Percentiles rank a stretch among this genome's conserved stretches.
Conservation (phyloP, 2,329 filamentous ascomycete species). For the Intubia oerlemansii region DNA sequence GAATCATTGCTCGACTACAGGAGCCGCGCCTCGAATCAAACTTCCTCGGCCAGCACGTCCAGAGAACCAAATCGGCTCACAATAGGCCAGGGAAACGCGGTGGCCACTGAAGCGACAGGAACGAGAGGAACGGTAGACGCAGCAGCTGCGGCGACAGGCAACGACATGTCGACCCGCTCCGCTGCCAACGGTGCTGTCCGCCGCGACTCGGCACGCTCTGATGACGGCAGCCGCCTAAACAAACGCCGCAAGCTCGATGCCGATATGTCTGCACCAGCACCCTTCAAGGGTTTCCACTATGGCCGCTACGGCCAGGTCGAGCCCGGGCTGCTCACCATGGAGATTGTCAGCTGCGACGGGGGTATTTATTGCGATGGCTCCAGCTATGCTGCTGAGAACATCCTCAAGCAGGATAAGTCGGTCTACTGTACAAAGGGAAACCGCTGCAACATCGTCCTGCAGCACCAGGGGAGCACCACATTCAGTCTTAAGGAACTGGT, state of each 20-base stretch:
- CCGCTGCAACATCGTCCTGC: constrained; percentile 67
- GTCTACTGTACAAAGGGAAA: constrained; percentile 85
- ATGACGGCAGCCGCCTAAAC: constrained; percentile 21
- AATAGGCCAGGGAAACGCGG: too few relatives aligned
- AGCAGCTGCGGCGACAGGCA: too few relatives aligned
- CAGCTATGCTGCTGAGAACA: constrained; percentile 53
- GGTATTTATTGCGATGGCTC: constrained; percentile 43
- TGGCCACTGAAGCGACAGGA: too few relatives aligned
- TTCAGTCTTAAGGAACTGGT: constrained; percentile 73
- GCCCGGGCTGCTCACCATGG: constrained; percentile 61
- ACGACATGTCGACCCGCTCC: constrained; percentile 2
- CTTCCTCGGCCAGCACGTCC: too few relatives aligned
- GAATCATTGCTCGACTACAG: too few relatives aligned
- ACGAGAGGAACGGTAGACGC: too few relatives aligned
- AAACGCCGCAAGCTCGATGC: constrained; percentile 53
- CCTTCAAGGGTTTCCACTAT: constrained; percentile 46
- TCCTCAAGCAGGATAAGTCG: constrained; percentile 59
- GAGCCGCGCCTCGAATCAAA: too few relatives aligned
- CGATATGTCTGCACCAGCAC: constrained; percentile 25
- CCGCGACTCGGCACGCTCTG: constrained; percentile 3
- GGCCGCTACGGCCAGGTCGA: constrained; percentile 77
- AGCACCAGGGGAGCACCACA: constrained; percentile 57
- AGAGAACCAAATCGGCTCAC: too few relatives aligned
- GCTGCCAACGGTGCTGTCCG: constrained; percentile 1
- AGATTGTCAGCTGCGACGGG: constrained; percentile 76